Evolutionary conservation across 371 early-diverging fungal species (phyloP).

Genomic region (Paramicrosporidium saccamoebae): DNA sequence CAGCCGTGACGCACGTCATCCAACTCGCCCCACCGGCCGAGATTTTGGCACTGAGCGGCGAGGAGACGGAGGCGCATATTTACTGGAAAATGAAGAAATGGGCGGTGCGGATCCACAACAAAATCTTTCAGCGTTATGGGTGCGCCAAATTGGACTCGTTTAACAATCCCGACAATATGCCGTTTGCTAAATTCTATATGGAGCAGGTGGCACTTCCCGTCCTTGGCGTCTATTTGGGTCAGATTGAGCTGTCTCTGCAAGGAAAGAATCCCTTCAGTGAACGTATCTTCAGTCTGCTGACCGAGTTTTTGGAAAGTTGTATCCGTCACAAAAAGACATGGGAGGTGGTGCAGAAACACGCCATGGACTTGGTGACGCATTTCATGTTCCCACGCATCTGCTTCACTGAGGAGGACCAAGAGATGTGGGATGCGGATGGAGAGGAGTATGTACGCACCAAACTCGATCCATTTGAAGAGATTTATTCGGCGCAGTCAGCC

Average conservation of each 20-base stretch:
- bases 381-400: conserved; percentile 62
- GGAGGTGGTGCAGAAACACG: conserved; percentile 43
- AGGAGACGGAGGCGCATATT: conserved; percentile 31
- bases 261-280: conserved; percentile 19
- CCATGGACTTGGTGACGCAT: conserved; percentile 27
- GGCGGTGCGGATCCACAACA: conserved; percentile 50
- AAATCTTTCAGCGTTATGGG: conserved; percentile 31
- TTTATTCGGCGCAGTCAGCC: conserved; percentile 21
- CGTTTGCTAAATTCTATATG: conserved; percentile 39
- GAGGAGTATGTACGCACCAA: conserved; percentile 63
- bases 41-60: conserved; percentile 15
- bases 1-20: conserved; percentile 34
- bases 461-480: conserved; percentile 35
- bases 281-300: conserved; percentile 3
- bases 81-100: conserved; percentile 80
- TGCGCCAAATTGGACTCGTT: conserved; percentile 19
- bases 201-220: conserved; percentile 53
- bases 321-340: conserved; percentile 53
- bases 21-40: conserved; percentile 15
- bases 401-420: conserved; percentile 36
- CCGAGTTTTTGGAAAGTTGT: conserved; percentile 9
- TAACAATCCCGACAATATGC: conserved; percentile 11
- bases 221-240: conserved; percentile 27
- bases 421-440: conserved; percentile 63
- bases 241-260: conserved; percentile 27